Conservation (phyloP, 2,329 filamentous ascomycete genomes). For the Diaporthe sp. region DNA sequence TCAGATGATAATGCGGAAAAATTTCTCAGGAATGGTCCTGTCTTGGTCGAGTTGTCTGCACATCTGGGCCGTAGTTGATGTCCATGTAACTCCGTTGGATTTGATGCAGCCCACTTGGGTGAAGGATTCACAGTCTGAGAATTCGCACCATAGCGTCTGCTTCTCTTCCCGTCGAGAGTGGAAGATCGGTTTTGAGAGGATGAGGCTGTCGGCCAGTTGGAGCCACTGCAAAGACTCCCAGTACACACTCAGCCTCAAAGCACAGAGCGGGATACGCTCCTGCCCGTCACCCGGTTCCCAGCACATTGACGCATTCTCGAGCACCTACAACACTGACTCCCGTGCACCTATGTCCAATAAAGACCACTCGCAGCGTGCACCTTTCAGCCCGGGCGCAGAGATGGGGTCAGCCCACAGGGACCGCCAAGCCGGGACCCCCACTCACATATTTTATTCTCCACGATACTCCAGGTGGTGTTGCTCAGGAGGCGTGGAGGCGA, state of each 20-base stretch:
- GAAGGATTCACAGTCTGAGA: too few species aligned
- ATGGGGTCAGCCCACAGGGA: background rate
- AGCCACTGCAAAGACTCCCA: background rate
- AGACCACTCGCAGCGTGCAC: background rate
- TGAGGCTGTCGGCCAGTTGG: background rate
- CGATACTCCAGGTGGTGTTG: background rate
- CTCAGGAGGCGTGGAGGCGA: background rate
- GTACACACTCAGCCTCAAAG: background rate
- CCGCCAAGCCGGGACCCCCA: conserved; percentile 12
- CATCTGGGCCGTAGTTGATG: background rate
- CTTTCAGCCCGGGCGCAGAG: background rate
- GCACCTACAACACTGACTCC: background rate
- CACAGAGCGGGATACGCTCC: background rate
- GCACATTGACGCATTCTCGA: background rate
- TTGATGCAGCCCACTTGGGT: background rate
- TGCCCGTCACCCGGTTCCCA: background rate
- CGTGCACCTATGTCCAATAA: background rate
- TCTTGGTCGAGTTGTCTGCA: background rate
- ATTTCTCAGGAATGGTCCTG: background rate
- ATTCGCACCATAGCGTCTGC: background rate
- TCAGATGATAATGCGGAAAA: background rate
- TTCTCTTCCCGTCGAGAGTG: background rate
- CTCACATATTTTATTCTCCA: background rate
- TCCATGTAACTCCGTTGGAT: background rate
- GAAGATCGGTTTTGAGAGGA: background rate